Conservation (phyloP, 2,329 filamentous ascomycete species). For the Venturia nashicola region DNA sequence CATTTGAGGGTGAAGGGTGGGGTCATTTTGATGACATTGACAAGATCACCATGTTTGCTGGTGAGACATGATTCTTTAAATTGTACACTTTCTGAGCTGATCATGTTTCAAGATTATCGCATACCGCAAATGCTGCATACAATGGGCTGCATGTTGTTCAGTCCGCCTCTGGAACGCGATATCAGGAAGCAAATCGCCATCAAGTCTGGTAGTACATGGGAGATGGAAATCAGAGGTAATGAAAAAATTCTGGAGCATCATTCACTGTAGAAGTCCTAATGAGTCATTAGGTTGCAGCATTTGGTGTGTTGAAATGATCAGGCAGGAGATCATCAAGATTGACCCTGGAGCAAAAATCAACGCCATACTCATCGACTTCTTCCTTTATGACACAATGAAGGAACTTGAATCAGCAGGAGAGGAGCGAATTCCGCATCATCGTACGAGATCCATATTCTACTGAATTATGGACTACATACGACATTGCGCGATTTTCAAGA, state of each 20-base stretch:
- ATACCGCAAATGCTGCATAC: conserved; percentile 86
- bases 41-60: conserved; percentile 94
- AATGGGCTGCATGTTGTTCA: conserved; percentile 73
- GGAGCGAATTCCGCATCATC: conserved; percentile 64
- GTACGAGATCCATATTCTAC: conserved; percentile 93
- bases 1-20: conserved; percentile 69
- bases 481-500: too few species aligned
- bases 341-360: conserved; percentile 65
- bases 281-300: conserved; percentile 62
- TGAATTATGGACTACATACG: conserved; percentile 24
- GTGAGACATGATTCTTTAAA: conserved; percentile 21
- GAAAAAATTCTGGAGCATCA: not conserved
- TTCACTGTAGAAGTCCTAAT: not conserved
- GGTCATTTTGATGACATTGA: conserved; percentile 84
- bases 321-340: conserved; percentile 60
- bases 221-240: conserved; percentile 73
- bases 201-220: conserved; percentile 61
- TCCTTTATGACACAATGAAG: conserved; percentile 91
- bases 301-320: conserved; percentile 87
- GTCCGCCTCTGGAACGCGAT: conserved; percentile 60
- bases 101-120: conserved; percentile 58
- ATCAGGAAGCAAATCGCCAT: conserved; percentile 55
- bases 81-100: not conserved
- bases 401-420: conserved; percentile 49
- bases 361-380: conserved; percentile 92